Evolutionary conservation across 805 yeast species (phyloP), one percentile per base, ranked within the genome.

Genomic region (Candida vartiovaarae): DNA sequence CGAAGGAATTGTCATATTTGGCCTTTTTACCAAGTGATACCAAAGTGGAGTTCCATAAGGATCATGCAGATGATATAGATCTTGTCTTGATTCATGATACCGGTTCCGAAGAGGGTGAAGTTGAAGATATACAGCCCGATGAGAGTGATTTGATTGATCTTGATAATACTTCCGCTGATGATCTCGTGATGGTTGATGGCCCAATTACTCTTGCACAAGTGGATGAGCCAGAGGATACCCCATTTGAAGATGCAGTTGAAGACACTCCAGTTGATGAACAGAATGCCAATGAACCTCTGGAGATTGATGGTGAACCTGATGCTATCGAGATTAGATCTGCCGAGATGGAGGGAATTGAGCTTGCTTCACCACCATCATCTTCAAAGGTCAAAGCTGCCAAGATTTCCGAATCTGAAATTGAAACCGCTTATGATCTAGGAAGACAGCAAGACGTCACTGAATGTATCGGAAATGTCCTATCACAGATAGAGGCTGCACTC

Each of bases 401-500:
- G 34, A 62, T 66, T 15, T 63, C 64, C 39, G 65, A 78, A 4
- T 85, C 80, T 48, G 88, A 83, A 55, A 74, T 84, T 63, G 89
- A 79, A 45, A 76, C 81, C 54, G 81, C 93, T 0, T 69, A 82
- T 42, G 90, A 86, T 57, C 70, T 82, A 56, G 95, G 96, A 3
- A 72, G 95, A 51, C 99, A 93, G 60, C 99, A 93, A 61, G 99
- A 93, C 67, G 98, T 93, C 20, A 89, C 97, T 0, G 99, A 93
- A 60, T 91, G 98, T 62, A 89, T 91, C 56, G 95, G 90, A 43
- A 93, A 93, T 61, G 97, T 93, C 6, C 70, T 90, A 10, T 85
- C 83, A 50, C 98, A 91, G 61, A 67, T 93, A 32, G 97, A 91
- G 59, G 86, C 95, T 26, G 95, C 96, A 0, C 71, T 85, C 45